phyloP scores from a whole-genome alignment of 805 yeast genomes.

The Saccharomycopsis babjevae region DNA sequence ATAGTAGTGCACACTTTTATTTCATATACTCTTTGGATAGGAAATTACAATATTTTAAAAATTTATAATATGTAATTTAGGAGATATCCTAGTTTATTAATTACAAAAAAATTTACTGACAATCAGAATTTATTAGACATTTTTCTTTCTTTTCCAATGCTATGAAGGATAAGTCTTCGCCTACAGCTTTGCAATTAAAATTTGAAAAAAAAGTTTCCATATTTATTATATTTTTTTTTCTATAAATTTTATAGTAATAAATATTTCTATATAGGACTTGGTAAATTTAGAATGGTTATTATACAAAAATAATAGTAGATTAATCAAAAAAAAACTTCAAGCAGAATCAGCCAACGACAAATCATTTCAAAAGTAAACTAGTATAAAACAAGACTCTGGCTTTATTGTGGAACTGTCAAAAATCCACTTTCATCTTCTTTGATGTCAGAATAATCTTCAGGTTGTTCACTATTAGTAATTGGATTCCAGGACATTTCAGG shows the following conservation, averaged over 20 bases:
- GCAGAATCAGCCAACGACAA: too few species aligned
- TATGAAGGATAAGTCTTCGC: neutral
- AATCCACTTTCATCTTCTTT: neutral
- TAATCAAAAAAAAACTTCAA: too few species aligned
- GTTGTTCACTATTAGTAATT: neutral
- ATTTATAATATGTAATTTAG: too few species aligned
- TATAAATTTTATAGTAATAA: neutral
- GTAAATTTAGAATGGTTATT: neutral
- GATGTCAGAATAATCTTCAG: neutral
- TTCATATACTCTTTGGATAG: too few species aligned
- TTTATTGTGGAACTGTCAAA: neutral
- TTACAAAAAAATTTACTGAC: too few species aligned
- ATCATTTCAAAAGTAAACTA: neutral
- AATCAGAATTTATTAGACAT: neutral
- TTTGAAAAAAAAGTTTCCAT: neutral
- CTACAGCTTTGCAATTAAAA: neutral
- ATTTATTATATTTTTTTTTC: neutral
- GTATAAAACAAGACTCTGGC: neutral
- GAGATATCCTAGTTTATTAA: too few species aligned
- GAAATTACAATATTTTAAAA: too few species aligned
- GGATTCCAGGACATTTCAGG: constrained; percentile 37
- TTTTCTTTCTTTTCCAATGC: neutral
- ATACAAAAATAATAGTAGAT: neutral
- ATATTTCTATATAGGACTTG: neutral
- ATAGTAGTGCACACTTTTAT: too few species aligned